Evolutionary conservation across 495 filamentous ascomycete genomes (phyloP).

Genomic region (Cercophora samala): DNA sequence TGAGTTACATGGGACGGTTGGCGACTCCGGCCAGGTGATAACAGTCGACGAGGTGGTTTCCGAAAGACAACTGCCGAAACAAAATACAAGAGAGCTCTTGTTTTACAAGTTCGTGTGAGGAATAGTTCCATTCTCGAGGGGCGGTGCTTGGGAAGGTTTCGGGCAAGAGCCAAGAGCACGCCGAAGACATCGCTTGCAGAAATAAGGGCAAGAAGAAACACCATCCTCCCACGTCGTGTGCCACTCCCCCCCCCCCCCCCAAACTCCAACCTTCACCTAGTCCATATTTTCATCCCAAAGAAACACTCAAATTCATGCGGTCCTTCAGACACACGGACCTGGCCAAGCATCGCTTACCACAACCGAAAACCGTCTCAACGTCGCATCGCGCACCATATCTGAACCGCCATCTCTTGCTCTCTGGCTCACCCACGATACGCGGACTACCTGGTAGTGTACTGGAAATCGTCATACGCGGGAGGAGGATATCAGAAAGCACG

Average conservation of each 20-base stretch:
- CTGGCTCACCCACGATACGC: conserved; percentile 3
- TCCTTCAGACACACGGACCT: neutral
- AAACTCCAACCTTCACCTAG: neutral
- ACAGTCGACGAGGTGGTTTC: neutral
- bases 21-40: neutral
- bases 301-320: neutral
- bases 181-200: neutral
- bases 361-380: neutral
- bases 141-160: neutral
- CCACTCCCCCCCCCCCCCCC: too few species aligned
- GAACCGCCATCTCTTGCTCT: neutral
- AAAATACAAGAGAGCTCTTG: neutral
- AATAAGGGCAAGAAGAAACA: neutral
- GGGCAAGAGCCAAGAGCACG: neutral
- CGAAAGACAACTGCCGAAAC: neutral
- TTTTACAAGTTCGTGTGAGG: neutral
- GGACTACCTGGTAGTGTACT: too few species aligned
- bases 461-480: neutral
- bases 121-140: neutral
- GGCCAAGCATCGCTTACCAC: conserved; percentile 9
- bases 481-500: neutral
- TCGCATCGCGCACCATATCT: neutral
- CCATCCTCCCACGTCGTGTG: neutral
- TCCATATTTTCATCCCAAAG: neutral
- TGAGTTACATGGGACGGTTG: neutral